Conservation (phyloP, 768 basidiomycete genomes). For the Leccinum subgranulosum region DNA sequence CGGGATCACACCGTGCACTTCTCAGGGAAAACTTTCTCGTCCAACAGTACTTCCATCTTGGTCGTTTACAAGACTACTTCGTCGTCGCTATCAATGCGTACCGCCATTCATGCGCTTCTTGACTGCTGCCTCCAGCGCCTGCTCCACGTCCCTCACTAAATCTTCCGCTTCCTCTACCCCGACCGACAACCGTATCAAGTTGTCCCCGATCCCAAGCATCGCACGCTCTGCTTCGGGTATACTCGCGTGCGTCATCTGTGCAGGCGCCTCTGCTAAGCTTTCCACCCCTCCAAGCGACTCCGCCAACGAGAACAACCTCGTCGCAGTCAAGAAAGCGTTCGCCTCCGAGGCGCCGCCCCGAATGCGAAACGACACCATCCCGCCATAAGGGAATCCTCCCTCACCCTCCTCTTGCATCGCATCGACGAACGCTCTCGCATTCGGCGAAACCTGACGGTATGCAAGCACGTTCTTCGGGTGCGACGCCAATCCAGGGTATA, state of each 20-base stretch:
- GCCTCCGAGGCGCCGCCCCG: constrained; percentile 51
- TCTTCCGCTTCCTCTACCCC: constrained; percentile 90
- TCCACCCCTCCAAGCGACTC: constrained; percentile 93
- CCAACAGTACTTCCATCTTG: background rate
- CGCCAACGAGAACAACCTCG: constrained; percentile 74
- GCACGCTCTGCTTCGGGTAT: constrained; percentile 68
- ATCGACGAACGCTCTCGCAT: constrained; percentile 65
- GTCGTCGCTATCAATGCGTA: background rate
- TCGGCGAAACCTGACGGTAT: constrained; percentile 57
- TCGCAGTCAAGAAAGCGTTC: constrained; percentile 61
- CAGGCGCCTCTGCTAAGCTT: constrained; percentile 83
- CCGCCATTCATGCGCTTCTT: constrained; percentile 4
- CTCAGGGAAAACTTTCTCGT: background rate
- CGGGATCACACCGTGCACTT: background rate
- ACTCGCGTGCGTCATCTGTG: constrained; percentile 84
- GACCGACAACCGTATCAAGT: constrained; percentile 76
- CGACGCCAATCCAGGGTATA: constrained; percentile 78
- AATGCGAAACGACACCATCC: constrained; percentile 80
- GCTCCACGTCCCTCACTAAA: constrained; percentile 44
- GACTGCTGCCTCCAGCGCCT: constrained; percentile 24
- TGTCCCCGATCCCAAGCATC: constrained; percentile 71
- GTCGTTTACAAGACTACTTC: background rate
- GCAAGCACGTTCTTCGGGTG: constrained; percentile 69
- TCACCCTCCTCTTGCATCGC: constrained; percentile 26
- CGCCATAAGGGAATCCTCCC: constrained; percentile 81